Conservation (phyloP, 371 early-diverging fungal genomes). For the Mucor sp. region DNA sequence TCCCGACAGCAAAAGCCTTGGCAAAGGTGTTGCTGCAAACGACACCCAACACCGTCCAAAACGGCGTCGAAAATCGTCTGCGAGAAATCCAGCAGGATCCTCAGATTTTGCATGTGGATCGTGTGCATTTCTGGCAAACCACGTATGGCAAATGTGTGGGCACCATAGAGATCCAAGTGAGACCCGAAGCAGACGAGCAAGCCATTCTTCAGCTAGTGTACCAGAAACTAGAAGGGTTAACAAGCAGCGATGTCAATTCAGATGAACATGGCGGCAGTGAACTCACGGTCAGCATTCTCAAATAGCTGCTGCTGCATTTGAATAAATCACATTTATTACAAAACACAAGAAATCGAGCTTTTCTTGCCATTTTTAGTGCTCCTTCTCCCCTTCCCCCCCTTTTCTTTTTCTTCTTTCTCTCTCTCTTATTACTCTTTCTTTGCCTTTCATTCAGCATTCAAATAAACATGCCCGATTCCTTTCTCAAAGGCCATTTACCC, state of each 20-base stretch:
- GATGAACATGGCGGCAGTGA: slow-evolving; percentile 44
- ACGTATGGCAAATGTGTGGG: slow-evolving; percentile 63
- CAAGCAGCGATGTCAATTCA: slow-evolving; percentile 33
- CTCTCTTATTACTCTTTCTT: slow-evolving; percentile 1
- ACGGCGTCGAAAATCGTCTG: slow-evolving; percentile 41
- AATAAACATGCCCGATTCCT: slow-evolving; percentile 13
- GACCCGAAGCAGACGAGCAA: slow-evolving; percentile 60
- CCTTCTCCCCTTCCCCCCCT: background rate
- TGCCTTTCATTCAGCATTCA: background rate
- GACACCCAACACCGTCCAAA: slow-evolving; percentile 35
- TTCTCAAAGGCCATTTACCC: slow-evolving; percentile 30
- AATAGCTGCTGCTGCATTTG: slow-evolving; percentile 15
- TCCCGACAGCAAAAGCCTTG: slow-evolving; percentile 43
- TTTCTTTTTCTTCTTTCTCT: background rate
- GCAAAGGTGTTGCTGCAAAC: slow-evolving; percentile 48
- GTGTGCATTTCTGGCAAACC: slow-evolving; percentile 69
- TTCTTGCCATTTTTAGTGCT: background rate
- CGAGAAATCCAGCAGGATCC: slow-evolving; percentile 53
- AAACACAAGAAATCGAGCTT: background rate
- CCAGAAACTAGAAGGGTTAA: slow-evolving; percentile 52
- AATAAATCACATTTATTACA: background rate
- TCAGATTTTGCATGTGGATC: slow-evolving; percentile 47
- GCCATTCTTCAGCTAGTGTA: slow-evolving; percentile 51
- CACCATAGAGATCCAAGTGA: slow-evolving; percentile 52
- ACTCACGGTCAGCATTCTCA: slow-evolving; percentile 52